Base-by-base conservation (phyloP, 805 yeast species). In the Metschnikowia koreensis region DNA sequence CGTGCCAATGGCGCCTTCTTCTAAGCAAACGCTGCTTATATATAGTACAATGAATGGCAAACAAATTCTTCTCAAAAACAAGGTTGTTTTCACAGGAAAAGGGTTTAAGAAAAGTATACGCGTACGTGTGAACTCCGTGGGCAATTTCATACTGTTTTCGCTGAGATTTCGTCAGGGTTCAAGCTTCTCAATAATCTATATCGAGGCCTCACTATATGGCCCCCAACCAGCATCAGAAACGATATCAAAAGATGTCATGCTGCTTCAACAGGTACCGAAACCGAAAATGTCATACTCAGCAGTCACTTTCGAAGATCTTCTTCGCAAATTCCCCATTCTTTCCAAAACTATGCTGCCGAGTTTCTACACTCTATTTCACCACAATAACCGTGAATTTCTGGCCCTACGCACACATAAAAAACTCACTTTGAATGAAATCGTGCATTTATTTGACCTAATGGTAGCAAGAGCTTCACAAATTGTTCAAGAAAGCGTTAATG, bases 161-260 rank as follows among this genome's bases (percentile, higher is more conserved):
- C 81, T 79, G 42, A 85, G 83, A 65, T 74, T 86, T 42, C 81
- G 84, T 7, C 75, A 76, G 45, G 85, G 84, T 0, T 69, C 80
- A 42, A 67, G 71, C 51, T 82, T 85, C 61, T 76, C 85, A 65
- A 54, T 87, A 2, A 71, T 86, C 42, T 74, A 76, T 54, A 77
- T 89, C 7, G 85, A 83, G 42, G 76, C 72, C 44, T 38, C 58
- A 15, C 33, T 57, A 26, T 52, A 45, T 45, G 54, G 57, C 9
- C 54, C 46, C 22, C 49, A 42, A 29, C 46, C 48, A n/a, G 33
- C 48, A 9, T 38, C 28, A 16, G 47, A 33, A 22, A 5, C 34
- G 13, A 39, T 41, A 4, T 7, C 40, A 4, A 41, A 34, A 22
- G 44, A 38, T 12, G 36, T 41, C 6, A 15, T 41, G 44, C n/a